These are phyloP conservation scores for Saccharomycopsis olivae DNA, from an alignment of 805 yeast species.

Conservation along the genomic window DNA sequence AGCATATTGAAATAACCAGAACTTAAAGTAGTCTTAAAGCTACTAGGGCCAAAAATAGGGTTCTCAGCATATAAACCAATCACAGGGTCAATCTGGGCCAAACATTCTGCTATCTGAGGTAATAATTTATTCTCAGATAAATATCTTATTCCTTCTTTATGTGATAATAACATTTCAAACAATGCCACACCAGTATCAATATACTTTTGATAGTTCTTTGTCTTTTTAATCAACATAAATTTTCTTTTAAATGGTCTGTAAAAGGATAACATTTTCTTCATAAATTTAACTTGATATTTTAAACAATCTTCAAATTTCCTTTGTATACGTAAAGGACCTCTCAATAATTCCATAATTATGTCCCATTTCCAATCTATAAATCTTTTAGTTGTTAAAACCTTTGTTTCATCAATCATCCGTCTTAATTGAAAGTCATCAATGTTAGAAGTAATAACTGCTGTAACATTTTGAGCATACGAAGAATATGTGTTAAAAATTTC, in stretches of 20 bases:
- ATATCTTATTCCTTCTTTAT: conserved; percentile 56
- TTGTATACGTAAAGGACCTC: conserved; percentile 72
- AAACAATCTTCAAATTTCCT: conserved; percentile 66
- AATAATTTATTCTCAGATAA: conserved; percentile 64
- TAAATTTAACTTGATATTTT: conserved; percentile 63
- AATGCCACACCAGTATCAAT: conserved; percentile 69
- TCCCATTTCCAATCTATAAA: conserved; percentile 86
- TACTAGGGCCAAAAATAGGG: conserved; percentile 55
- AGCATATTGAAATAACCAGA: conserved; percentile 71
- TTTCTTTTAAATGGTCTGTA: conserved; percentile 86
- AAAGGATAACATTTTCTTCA: conserved; percentile 76
- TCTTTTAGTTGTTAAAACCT: conserved; percentile 67
- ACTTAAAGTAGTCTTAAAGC: conserved; percentile 55
- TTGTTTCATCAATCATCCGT: conserved; percentile 53
- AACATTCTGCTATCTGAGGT: conserved; percentile 81
- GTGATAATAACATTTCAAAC: conserved; percentile 50
- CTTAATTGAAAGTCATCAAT: conserved; percentile 63
- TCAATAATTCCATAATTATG: conserved; percentile 55
- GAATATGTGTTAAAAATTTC: conserved; percentile 16
- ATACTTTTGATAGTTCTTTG: conserved; percentile 44
- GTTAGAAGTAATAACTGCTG: conserved; percentile 15
- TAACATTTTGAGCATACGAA: conserved; percentile 16
- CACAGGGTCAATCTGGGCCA: conserved; percentile 74
- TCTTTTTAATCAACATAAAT: conserved; percentile 45
- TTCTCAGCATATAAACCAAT: conserved; percentile 66